Conservation (phyloP, 352 stramenopile genomes). For the Globisporangium radiosum region DNA sequence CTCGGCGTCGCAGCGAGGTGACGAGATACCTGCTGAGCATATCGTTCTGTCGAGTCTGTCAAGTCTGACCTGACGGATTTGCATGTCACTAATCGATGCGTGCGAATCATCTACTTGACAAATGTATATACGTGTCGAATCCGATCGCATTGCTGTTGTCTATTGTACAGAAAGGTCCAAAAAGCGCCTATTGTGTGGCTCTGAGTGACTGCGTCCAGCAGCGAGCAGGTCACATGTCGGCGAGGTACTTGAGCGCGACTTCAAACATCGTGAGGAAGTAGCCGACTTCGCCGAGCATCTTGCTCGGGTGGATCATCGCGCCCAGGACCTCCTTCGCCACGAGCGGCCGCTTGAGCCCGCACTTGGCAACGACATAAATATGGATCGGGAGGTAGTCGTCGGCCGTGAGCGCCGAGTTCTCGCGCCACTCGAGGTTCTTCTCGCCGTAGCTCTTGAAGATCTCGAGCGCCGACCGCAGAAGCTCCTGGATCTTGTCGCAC, state of each 20-base stretch:
- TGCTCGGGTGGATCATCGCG: slow-evolving; percentile 78
- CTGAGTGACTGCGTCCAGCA: no score
- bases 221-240: slow-evolving; percentile 41
- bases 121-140: no score
- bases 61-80: no score
- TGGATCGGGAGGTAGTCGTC: slow-evolving; percentile 85
- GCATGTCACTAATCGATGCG: no score
- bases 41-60: no score
- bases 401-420: slow-evolving; percentile 67
- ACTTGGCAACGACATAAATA: slow-evolving; percentile 82
- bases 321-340: slow-evolving; percentile 69
- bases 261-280: slow-evolving; percentile 89
- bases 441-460: slow-evolving; percentile 78
- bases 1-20: no score
- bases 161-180: no score
- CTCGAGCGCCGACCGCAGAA: slow-evolving; percentile 64
- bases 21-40: no score
- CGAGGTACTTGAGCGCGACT: slow-evolving; percentile 83
- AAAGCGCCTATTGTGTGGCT: no score
- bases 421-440: slow-evolving; percentile 71
- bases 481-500: slow-evolving; percentile 75
- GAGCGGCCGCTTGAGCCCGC: slow-evolving; percentile 63
- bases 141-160: no score
- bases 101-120: no score
- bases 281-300: slow-evolving; percentile 77